A percentile compares a stretch with the other conserved stretches of the same genome.
Conservation (phyloP, 352 stramenopile species). For the Pythium grandisporangium region DNA sequence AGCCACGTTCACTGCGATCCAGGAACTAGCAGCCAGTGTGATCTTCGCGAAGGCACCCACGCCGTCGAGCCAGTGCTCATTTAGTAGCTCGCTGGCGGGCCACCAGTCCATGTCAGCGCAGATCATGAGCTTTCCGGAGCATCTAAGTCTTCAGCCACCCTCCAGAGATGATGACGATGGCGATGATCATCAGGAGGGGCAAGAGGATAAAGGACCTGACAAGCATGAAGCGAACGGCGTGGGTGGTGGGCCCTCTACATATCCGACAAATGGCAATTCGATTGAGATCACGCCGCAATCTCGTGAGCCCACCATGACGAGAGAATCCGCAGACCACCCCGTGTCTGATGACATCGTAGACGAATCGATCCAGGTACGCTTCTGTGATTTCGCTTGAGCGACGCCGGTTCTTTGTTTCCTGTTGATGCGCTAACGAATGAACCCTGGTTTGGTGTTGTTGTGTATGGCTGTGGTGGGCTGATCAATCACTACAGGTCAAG, state of each 20-base stretch:
- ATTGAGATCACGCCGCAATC: too few relatives aligned
- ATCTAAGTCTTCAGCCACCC: slow-evolving; percentile 31
- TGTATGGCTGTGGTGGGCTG: background rate
- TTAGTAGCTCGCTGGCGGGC: slow-evolving; percentile 54
- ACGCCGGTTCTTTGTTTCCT: background rate
- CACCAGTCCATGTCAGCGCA: slow-evolving; percentile 38
- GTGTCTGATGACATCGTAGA: slow-evolving; percentile 1
- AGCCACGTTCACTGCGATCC: slow-evolving; percentile 63
- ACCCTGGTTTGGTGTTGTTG: background rate
- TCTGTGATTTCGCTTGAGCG: background rate
- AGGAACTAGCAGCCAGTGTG: slow-evolving; percentile 74
- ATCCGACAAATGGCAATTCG: too few relatives aligned
- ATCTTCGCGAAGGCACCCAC: slow-evolving; percentile 73
- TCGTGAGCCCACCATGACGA: too few relatives aligned
- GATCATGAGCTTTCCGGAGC: slow-evolving; percentile 58
- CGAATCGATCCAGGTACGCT: slow-evolving; percentile 4
- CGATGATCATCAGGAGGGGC: slow-evolving; percentile 9
- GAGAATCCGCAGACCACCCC: too few relatives aligned
- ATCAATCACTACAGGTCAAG: slow-evolving; percentile 5
- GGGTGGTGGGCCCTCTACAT: too few relatives aligned
- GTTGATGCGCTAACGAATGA: too few relatives aligned
- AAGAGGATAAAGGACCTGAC: background rate
- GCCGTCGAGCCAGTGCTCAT: slow-evolving; percentile 36
- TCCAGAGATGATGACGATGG: slow-evolving; percentile 15
- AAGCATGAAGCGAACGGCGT: background rate